Evolutionary conservation across 2,329 filamentous ascomycete genomes (phyloP).

Genomic region (Mycosphaerella sp.): DNA sequence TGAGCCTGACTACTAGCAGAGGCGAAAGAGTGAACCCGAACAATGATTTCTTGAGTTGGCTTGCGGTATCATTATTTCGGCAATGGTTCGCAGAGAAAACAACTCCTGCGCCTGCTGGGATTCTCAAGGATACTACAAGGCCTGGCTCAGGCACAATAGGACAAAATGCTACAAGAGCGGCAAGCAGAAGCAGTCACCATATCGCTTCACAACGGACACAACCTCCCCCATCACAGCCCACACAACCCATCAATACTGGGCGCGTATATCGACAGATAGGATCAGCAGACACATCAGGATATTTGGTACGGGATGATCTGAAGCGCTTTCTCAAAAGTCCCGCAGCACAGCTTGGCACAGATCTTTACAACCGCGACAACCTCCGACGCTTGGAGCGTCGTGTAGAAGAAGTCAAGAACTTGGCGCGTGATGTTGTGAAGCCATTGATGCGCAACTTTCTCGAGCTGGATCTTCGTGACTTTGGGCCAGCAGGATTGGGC

Average conservation of each 20-base stretch:
- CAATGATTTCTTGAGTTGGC: constrained; percentile 82
- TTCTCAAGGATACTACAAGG: constrained; percentile 37
- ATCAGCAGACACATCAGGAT: constrained; percentile 52
- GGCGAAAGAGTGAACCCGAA: constrained; percentile 77
- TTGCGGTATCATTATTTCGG: constrained; percentile 77
- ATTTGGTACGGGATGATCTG: constrained; percentile 78
- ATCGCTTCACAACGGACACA: constrained; percentile 29
- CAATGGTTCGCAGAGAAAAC: constrained; percentile 93
- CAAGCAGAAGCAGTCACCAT: constrained; percentile 25
- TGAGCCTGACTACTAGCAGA: constrained; percentile 69
- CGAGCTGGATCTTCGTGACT: constrained; percentile 61
- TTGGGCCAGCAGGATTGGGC: constrained; percentile 41
- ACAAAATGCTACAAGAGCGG: constrained; percentile 10
- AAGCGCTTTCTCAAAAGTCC: constrained; percentile 73
- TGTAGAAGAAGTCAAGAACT: constrained; percentile 79
- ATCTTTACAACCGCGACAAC: constrained; percentile 81
- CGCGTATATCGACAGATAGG: constrained; percentile 74
- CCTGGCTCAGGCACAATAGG: constrained; percentile 8
- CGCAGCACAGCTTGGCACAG: constrained; percentile 53
- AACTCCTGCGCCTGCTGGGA: constrained; percentile 58
- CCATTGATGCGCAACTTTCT: constrained; percentile 81
- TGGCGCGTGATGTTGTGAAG: constrained; percentile 74
- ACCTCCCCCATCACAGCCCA: constrained; percentile 24
- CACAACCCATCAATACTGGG: constrained; percentile 49
- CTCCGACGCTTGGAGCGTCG: constrained; percentile 77